Evolutionary conservation across 306 rosid genomes (phyloP).

Genomic region (Prosopis cineraria): DNA sequence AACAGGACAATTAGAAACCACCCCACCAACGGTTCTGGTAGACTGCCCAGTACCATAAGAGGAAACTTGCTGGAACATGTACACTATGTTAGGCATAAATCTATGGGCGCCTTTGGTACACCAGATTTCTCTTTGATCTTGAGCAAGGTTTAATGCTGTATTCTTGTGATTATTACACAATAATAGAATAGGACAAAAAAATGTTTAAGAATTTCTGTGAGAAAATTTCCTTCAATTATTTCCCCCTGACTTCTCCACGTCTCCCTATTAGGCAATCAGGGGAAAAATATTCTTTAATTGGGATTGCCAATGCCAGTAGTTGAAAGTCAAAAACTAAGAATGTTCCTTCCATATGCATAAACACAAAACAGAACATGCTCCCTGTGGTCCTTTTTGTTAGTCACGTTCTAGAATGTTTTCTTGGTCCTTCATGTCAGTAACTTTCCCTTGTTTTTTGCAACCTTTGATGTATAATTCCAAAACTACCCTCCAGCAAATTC

Average conservation of each 20-base stretch:
- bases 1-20: conserved; percentile 56
- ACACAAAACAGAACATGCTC: conserved; percentile 13
- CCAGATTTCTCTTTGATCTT: conserved; percentile 8
- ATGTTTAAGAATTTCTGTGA: conserved; percentile 6
- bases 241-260: background rate
- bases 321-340: background rate
- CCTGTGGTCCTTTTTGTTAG: too few species aligned
- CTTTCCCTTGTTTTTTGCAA: too few species aligned
- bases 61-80: conserved; percentile 67
- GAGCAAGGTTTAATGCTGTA: conserved; percentile 15
- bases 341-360: background rate
- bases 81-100: conserved; percentile 39
- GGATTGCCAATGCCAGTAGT: background rate
- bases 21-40: conserved; percentile 65
- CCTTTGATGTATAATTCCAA: too few species aligned
- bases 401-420: too few species aligned
- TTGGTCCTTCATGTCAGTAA: too few species aligned
- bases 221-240: background rate
- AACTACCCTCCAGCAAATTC: too few species aligned
- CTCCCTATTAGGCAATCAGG: conserved; percentile 2
- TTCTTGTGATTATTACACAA: background rate
- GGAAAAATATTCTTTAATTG: background rate
- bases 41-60: conserved; percentile 80
- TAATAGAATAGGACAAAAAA: background rate
- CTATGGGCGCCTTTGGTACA: conserved; percentile 11